Base-by-base conservation (phyloP, 306 rosid species). In the Urtica urens region DNA sequence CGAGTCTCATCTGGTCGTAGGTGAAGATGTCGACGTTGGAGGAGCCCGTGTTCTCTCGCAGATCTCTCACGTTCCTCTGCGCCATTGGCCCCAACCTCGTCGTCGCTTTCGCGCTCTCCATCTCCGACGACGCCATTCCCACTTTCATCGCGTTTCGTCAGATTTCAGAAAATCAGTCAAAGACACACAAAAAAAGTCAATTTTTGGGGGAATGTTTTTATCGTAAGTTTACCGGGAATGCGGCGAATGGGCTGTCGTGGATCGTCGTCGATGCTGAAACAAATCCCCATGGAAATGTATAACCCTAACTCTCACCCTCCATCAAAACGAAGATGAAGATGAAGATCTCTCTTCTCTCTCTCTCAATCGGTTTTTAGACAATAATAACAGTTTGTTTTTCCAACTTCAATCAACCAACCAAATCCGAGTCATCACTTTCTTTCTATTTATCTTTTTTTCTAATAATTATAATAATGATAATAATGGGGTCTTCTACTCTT, bases 201-300 rank as follows among this genome's bases (percentile, higher is more conserved):
- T 5, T 7, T 35, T 35, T 7, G n/a, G 4, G 4, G 2, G 10
- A 35, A 7, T 16, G n/a, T 35, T 3, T 7, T 3, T 1, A 3
- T 35, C 4, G 11, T 9, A 13, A 7, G 4, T 3, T 3, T 35
- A 78, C 82, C 84, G 63, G 73, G 24, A 41, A 10, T 45, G 26
- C 53, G 73, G 8, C 60, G 71, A 33, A 52, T 47, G 47, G 60
- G 59, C 6, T 63, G 64, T 27, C 27, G 50, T 13, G 49, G 74
- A 21, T 25, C 53, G 20, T 74, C 67, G 47, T 79, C 81, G 35
- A 75, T 72, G 71, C 93, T 86, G 60, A 82, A 77, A 77, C 93
- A 86, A 77, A 72, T 67, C 78, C 96, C 96, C 96, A 82, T 86
- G 72, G 74, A 74, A 70, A n/a, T n/a, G n/a, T n/a, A n/a, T n/a